Evolutionary conservation across 2,329 filamentous ascomycete genomes (phyloP), one percentile per base, ranked within the genome.

Genomic region (Hypoxylon sp.): DNA sequence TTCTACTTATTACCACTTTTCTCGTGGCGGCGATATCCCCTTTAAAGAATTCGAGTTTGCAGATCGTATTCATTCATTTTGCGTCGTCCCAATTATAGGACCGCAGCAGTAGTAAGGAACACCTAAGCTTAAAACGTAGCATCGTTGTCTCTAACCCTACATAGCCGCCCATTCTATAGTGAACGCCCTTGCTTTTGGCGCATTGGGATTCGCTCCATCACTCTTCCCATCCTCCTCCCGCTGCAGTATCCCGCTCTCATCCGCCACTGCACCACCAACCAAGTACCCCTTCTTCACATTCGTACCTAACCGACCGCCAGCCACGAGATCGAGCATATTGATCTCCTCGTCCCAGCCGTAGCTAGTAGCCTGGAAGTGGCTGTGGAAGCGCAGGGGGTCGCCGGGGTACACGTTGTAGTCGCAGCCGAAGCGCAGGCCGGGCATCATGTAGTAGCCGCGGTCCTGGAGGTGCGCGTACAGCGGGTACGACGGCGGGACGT

Each of bases 201-300:
- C 64, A 13, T 51, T 77, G 72, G 10, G 76, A 78, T 34, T 82
- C 78, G 41, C 34, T 1, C 23, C 41, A 9, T 11, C 13, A 3
- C 25, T 50, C 6, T 49, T 50, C 9, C 41, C 34, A n/a, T 63
- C 23, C 25, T 23, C 19, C 10, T 45, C 30, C 21, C 10, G 11
- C 11, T 6, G 7, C 78, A 60, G 45, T 70, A 73, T 25, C 19
- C 28, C 53, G 63, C 10, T 67, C 58, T 76, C 77, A 14, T 73
- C 71, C 50, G 79, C 75, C 59, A 86, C 82, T 73, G 87, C 84
- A 0, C 93, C 94, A 5, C 94, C 95, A 63, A 99, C 86, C 59
- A 99, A 82, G 75, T 94, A 98, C 0, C 93, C 93, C 81, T 99
- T 99, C 85, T 99, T 99, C 19, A 98, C 96, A 53, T 93, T 93